Base-by-base conservation (phyloP, 108 stramenopile genomes). In the Nitzschia sp. region DNA sequence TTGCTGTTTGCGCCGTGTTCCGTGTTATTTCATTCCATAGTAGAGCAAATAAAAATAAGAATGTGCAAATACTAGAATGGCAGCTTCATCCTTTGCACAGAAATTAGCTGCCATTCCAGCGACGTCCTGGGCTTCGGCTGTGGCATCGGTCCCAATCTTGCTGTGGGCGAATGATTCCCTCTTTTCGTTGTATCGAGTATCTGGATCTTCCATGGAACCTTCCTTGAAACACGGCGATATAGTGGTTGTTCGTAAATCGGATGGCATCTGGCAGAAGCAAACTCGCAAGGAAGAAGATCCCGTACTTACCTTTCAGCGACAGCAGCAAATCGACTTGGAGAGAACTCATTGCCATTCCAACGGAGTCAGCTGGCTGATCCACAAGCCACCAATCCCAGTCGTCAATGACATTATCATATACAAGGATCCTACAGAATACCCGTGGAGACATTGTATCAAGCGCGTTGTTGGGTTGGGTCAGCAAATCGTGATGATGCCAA, bases 141-240 rank as follows among this genome's bases (percentile, higher is more conserved):
- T 75, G 16, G 69, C 73, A 47, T 48, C 59, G 56, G 25, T 75
- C 25, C 82, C 82, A n/a, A 30, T 76, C 23, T 22, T 66, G n/a
- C 27, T 76, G 35, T 84, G 78, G 75, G 60, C 58, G 3, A 72
- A 68, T 32, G 89, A 90, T 63, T 78, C 58, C 1, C 71, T 85
- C 44, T 82, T 80, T 41, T 85, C 83, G 1, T 36, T 84, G 0
- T 73, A 61, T 59, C 56, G 76, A 17, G 84, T 90, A 25, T 31
- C 72, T 27, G 89, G 86, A 21, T 59, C 75, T 25, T 84, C 84
- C 13, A 90, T 87, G 89, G 89, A 87, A 71, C 89, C 89, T 17
- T 53, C 86, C 0, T 63, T 90, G 17, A 54, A 72, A 5, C 29
- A 76, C 46, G 86, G 89, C 17, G 89, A 90, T 74, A 41, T 85